phyloP scores from a whole-genome alignment of 164 flowering plant species.

The Macadamia tetraphylla region DNA sequence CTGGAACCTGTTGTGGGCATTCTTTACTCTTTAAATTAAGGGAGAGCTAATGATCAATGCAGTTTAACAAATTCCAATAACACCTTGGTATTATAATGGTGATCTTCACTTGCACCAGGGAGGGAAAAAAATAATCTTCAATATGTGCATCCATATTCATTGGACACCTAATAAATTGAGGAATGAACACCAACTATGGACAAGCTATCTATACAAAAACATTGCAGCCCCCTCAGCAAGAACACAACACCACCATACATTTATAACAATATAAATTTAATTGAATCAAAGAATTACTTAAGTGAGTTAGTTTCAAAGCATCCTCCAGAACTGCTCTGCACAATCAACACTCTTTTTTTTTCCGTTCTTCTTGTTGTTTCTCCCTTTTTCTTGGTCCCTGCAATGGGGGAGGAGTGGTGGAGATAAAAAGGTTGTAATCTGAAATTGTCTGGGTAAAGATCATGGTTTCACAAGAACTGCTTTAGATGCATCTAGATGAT shows the following conservation, averaged over 20 bases:
- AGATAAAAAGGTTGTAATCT: background rate
- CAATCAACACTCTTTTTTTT: background rate
- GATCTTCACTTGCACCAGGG: too few relatives aligned
- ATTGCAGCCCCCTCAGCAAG: background rate
- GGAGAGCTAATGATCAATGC: too few relatives aligned
- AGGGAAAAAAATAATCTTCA: background rate
- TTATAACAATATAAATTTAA: background rate
- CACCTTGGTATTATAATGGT: too few relatives aligned
- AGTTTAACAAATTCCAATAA: too few relatives aligned
- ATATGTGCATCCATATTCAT: background rate
- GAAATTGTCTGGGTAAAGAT: background rate
- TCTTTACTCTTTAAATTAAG: too few relatives aligned
- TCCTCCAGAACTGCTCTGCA: background rate
- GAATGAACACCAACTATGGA: slow-evolving; percentile 5
- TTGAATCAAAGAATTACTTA: slow-evolving; percentile 17
- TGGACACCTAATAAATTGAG: background rate
- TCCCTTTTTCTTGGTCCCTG: too few relatives aligned
- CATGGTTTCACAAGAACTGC: slow-evolving; percentile 33
- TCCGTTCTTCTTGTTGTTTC: background rate
- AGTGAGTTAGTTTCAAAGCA: background rate
- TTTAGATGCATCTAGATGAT: slow-evolving; percentile 68
- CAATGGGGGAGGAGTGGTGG: background rate
- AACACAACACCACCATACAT: background rate
- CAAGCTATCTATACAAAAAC: slow-evolving; percentile 6
- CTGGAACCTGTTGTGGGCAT: too few relatives aligned